Evolutionary conservation across 768 basidiomycete genomes (phyloP).

Genomic region (Tricholoma flavovirens): DNA sequence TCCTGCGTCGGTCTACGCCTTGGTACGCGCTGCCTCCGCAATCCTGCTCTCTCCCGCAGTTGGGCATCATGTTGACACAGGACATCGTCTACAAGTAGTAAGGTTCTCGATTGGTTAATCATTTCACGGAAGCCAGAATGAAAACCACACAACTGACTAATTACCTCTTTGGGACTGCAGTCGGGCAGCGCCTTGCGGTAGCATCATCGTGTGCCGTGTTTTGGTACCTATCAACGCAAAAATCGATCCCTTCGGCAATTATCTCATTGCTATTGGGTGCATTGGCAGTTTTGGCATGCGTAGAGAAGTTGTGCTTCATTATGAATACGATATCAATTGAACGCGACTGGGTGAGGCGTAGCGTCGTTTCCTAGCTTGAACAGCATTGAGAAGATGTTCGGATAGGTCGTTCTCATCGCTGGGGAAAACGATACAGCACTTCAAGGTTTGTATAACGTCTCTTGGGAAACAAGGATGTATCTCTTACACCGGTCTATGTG

Average conservation of each 20-base stretch:
- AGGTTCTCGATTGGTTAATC: constrained; percentile 19
- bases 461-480: not conserved
- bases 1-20: constrained; percentile 22
- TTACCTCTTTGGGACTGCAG: constrained; percentile 1
- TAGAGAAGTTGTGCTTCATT: constrained; percentile 21
- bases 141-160: not conserved
- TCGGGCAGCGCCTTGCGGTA: constrained; percentile 17
- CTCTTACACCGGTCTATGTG: not conserved
- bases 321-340: constrained; percentile 23
- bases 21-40: constrained; percentile 16
- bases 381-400: not conserved
- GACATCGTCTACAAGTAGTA: constrained; percentile 16
- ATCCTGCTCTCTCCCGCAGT: constrained; percentile 17
- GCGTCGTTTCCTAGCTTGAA: not conserved
- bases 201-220: constrained; percentile 19
- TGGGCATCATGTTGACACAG: constrained; percentile 19
- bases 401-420: constrained; percentile 6
- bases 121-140: not conserved
- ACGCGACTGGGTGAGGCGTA: constrained; percentile 22
- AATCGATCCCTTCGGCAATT: not conserved
- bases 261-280: not conserved
- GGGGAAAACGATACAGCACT: not conserved
- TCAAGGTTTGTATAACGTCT: not conserved
- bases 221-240: constrained; percentile 4
- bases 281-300: constrained; percentile 18